Evolutionary conservation across 1,284 basidiomycete species (phyloP), one percentile per base, ranked within the genome.

Genomic region (Neonothopanus nambi): DNA sequence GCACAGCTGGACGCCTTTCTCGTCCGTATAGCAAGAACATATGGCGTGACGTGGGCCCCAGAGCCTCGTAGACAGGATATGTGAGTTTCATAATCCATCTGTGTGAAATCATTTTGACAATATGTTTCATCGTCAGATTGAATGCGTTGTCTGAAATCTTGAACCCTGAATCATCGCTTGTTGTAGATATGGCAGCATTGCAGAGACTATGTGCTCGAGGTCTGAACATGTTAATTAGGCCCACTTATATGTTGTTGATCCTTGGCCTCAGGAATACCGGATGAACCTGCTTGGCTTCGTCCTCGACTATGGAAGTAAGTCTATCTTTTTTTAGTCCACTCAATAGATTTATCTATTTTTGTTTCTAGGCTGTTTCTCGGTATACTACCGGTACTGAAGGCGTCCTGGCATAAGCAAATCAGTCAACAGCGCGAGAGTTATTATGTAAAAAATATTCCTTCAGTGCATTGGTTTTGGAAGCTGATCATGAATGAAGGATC

Each of bases 251-350:
- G 37, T 26, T 28, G 49, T 30, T 28, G 26, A 24, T 50, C 23
- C 41, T 35, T 55, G 51, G 53, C 46, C 46, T 38, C 59, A 89
- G 87, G 87, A 52, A 78, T 90, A 43, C 86, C 88, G 49, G 79
- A 85, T 57, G 74, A 86, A 59, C 88, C 87, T 30, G 68, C 76
- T 13, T 90, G 87, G 85, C 70, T 89, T 53, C 78, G 87, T 45
- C 84, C 87, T 28, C 76, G 85, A 48, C 74, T 87, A 60, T 90
- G 87, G 87, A 86, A 81, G 87, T 87, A 57, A 66, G 84, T 67
- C 30, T 30, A 4, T 49, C n/a, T 24, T 46, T 26, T 15, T 24
- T 46, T 26, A 48, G 28, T 28, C 26, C 44, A 15, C 20, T 52
- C 42, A 11, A 57, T 44, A 11, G 33, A 15, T 28, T 39, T 30